Evolutionary conservation across 257 asterid genomes (phyloP).

Genomic region (Knoxia roxburghii): DNA sequence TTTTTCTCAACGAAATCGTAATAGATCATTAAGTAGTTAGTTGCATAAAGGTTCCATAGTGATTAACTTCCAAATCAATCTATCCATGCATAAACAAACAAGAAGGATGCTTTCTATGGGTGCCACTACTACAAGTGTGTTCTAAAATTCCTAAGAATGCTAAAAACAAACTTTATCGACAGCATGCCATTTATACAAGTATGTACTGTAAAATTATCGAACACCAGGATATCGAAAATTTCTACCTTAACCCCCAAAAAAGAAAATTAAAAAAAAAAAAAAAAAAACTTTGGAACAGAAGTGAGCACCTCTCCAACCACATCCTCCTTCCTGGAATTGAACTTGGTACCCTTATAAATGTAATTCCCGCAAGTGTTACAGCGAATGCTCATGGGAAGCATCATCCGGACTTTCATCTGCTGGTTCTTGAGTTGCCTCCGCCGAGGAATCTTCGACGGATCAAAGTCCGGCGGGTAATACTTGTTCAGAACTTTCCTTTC

Average conservation of each 20-base stretch:
- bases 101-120: too few relatives aligned
- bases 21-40: background rate
- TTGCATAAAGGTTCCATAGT: background rate
- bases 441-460: conserved; percentile 86
- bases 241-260: too few relatives aligned
- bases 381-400: conserved; percentile 91
- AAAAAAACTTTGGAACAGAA: background rate
- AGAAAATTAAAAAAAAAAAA: background rate
- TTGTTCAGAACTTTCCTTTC: conserved; percentile 84
- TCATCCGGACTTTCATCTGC: conserved; percentile 83
- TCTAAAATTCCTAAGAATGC: too few relatives aligned
- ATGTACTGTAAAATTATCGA: too few relatives aligned
- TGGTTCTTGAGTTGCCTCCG: conserved; percentile 70
- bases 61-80: background rate
- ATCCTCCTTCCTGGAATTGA: conserved; percentile 87
- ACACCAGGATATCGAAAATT: background rate
- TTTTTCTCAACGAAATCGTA: background rate
- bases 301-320: conserved; percentile 58
- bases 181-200: background rate
- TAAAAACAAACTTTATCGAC: too few relatives aligned
- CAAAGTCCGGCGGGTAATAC: conserved; percentile 91
- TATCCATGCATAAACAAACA: background rate
- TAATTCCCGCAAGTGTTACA: conserved; percentile 79
- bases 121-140: background rate
- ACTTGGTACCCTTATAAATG: conserved; percentile 75